Evolutionary conservation across 306 rosid species (phyloP).

Genomic region (Trifolium dubium): DNA sequence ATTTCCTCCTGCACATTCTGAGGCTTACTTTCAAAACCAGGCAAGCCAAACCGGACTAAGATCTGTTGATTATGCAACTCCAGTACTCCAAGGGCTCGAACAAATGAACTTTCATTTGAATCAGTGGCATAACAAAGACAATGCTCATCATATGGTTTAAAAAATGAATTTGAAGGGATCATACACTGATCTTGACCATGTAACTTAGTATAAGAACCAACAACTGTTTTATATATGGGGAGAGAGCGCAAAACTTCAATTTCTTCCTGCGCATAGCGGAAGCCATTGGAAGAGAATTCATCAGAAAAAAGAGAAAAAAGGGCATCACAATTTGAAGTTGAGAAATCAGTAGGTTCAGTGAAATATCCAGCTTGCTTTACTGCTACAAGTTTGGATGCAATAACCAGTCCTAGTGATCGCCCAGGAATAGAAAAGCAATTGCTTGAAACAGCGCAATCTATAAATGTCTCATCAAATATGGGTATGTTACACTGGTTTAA

Average conservation of each 20-base stretch:
- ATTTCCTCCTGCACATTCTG: slow-evolving; percentile 76
- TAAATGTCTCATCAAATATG: slow-evolving; percentile 71
- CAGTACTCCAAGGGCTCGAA: slow-evolving; percentile 78
- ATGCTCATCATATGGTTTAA: slow-evolving; percentile 76
- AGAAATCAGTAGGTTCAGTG: slow-evolving; percentile 66
- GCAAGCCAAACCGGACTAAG: slow-evolving; percentile 85
- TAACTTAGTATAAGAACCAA: slow-evolving; percentile 81
- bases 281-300: slow-evolving; percentile 59
- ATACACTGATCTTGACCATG: slow-evolving; percentile 77
- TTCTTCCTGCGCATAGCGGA: slow-evolving; percentile 67
- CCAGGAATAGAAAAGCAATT: slow-evolving; percentile 64
- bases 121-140: slow-evolving; percentile 77
- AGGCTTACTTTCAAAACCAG: slow-evolving; percentile 75
- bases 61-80: slow-evolving; percentile 87
- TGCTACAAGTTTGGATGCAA: slow-evolving; percentile 90
- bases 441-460: slow-evolving; percentile 78
- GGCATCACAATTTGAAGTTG: slow-evolving; percentile 70
- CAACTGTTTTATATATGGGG: slow-evolving; percentile 88
- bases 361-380: slow-evolving; percentile 87
- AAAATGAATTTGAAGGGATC: slow-evolving; percentile 82
- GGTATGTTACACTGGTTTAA: slow-evolving; percentile 93
- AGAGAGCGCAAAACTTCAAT: slow-evolving; percentile 77
- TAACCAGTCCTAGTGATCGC: slow-evolving; percentile 74
- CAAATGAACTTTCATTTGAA: slow-evolving; percentile 75
- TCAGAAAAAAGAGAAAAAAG: slow-evolving; percentile 79